phyloP scores from a whole-genome alignment of 2,329 filamentous ascomycete species.

The Ceratocystis eucalypticola region DNA sequence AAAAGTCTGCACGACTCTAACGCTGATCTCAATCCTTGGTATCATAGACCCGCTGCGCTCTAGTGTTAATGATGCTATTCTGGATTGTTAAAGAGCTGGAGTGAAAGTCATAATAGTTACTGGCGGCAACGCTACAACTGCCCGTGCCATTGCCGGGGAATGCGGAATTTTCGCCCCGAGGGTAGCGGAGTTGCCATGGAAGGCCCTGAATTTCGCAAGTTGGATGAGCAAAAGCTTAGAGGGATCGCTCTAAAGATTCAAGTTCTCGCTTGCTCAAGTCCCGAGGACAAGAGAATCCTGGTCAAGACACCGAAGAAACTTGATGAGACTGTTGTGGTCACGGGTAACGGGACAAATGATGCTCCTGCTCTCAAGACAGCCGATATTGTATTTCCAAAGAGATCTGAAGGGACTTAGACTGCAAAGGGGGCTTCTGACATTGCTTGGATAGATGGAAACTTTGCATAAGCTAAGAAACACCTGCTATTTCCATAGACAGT shows the following conservation, averaged over 20 bases:
- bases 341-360: constrained; percentile 51
- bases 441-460: constrained; percentile 47
- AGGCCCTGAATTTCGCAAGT: constrained; percentile 51
- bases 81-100: constrained; percentile 49
- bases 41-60: constrained; percentile 57
- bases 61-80: constrained; percentile 51
- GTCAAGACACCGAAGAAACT: constrained; percentile 48
- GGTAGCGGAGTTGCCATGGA: constrained; percentile 51
- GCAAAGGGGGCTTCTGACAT: constrained; percentile 50
- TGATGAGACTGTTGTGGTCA: constrained; percentile 45
- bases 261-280: constrained; percentile 51
- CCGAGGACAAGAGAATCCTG: constrained; percentile 52
- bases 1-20: constrained; percentile 46
- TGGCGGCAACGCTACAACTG: constrained; percentile 57
- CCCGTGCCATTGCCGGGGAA: constrained; percentile 57
- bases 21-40: constrained; percentile 55
- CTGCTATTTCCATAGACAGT: neutral
- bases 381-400: constrained; percentile 51
- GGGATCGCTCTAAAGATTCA: constrained; percentile 44
- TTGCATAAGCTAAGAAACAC: constrained; percentile 22
- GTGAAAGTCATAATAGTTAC: constrained; percentile 61
- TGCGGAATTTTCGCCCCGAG: constrained; percentile 50
- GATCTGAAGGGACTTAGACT: constrained; percentile 46
- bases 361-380: constrained; percentile 47
- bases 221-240: constrained; percentile 46